A percentile compares a stretch with the other conserved stretches of the same genome.
phyloP scores from a whole-genome alignment of 345 rosid genomes.

The Citrus inodora region DNA sequence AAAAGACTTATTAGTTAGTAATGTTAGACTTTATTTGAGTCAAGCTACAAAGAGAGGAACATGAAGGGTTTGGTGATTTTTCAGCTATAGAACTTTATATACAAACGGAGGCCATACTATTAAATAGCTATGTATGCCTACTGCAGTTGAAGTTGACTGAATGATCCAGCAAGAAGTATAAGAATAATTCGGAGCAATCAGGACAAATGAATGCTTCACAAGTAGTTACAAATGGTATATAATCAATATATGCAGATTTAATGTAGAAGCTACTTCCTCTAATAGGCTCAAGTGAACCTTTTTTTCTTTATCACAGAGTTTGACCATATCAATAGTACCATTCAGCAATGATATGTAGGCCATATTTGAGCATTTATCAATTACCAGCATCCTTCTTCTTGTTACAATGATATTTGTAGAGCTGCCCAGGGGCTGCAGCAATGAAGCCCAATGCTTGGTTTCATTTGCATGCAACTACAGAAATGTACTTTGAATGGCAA shows the following conservation, averaged over 20 bases:
- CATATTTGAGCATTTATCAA: neutral
- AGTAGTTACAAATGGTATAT: neutral
- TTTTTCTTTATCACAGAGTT: neutral
- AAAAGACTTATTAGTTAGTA: constrained; percentile 2
- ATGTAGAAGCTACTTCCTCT: constrained; percentile 19
- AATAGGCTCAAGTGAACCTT: neutral
- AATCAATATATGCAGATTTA: constrained; percentile 8
- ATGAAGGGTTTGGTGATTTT: neutral
- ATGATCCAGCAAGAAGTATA: neutral
- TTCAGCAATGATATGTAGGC: neutral
- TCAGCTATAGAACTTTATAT: neutral
- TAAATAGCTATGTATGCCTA: neutral
- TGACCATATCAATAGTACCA: neutral
- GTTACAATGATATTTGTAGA: neutral
- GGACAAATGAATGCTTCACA: neutral
- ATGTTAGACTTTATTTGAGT: neutral
- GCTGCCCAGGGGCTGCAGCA: neutral
- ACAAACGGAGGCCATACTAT: neutral
- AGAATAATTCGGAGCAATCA: neutral
- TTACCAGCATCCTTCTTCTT: neutral
- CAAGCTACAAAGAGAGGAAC: too few species aligned
- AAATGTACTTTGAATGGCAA: neutral
- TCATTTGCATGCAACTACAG: neutral
- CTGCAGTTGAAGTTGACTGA: neutral
- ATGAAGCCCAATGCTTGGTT: neutral